Evolutionary conservation across 352 stramenopile genomes (phyloP), one percentile per base, ranked within the genome.

Genomic region (Pythium guiyangense): DNA sequence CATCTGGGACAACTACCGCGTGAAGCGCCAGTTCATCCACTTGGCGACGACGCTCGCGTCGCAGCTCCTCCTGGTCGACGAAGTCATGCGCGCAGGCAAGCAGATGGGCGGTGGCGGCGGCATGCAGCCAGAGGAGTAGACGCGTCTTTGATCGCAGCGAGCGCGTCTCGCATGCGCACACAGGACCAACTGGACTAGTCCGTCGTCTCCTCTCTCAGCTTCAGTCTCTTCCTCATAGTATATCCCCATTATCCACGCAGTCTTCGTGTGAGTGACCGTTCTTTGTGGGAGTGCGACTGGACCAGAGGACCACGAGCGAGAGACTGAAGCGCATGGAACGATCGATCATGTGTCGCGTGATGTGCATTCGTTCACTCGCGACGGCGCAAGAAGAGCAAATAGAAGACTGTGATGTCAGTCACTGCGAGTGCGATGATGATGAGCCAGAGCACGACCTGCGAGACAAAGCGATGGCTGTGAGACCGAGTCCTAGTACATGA

Each of bases 21-120:
- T 99, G 52, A 99, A 99, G 84, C 90, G 96, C 62, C 97, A 99
- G 71, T 98, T 96, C 63, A 92, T 99, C 47, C 96, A 99, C 75
- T 79, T 99, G 39, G 86, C 92, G n/a, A 99, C 96, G 45, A 96
- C 98, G 43, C 74, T 99, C 39, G 97, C 97, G n/a, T 98, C 88
- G 51, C 97, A 99, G 73, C 72, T 99, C 50, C 78, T 99, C 57
- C 84, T 99, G 20, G 97, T 99, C 11, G 97, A 99, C 71, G 97
- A 99, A 70, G 97, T 99, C 47, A 99, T 99, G 94, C 90, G 96
- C 60, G 97, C 97, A 44, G 97, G 97, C 56, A 98, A 98, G 76
- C 90, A 98, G 77, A 99, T 99, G 96, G 96, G 84, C 60, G 71
- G 70, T 35, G 69, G 70, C 42, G 79, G 79, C 44, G 74, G 61